phyloP scores from a whole-genome alignment of 176 grass and related monocot species.

The Zizania latifolia region DNA sequence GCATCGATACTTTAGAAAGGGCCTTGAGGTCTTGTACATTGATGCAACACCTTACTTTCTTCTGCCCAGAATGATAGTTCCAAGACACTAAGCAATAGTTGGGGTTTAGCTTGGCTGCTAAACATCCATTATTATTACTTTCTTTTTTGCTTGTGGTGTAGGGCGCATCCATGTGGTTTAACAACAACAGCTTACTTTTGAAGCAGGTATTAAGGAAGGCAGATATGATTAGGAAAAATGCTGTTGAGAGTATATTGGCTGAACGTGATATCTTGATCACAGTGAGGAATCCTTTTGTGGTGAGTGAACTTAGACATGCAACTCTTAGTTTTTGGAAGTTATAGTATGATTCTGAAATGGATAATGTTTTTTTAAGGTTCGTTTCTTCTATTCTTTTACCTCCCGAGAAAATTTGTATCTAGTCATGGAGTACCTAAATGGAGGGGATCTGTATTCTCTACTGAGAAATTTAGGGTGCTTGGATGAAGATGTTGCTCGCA shows the following conservation, averaged over 20 bases:
- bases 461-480: constrained; percentile 97
- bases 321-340: background rate
- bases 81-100: background rate
- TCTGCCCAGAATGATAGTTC: background rate
- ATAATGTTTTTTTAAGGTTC: constrained; percentile 61
- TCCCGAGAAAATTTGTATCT: constrained; percentile 98
- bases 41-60: constrained; percentile 2
- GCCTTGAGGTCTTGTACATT: background rate
- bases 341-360: constrained; percentile 31
- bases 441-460: constrained; percentile 92
- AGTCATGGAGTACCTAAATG: constrained; percentile 99
- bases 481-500: constrained; percentile 92
- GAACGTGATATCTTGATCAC: constrained; percentile 97
- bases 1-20: background rate
- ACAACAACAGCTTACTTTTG: constrained; percentile 12
- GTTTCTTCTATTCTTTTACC: constrained; percentile 99
- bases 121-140: background rate
- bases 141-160: background rate
- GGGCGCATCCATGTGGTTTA: constrained; percentile 16
- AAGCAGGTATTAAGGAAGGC: constrained; percentile 92
- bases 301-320: constrained; percentile 36
- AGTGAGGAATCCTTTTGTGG: constrained; percentile 98
- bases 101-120: background rate
- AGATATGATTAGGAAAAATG: constrained; percentile 99
- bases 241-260: constrained; percentile 99